phyloP scores from a whole-genome alignment of 306 rosid species.

The Dryas alaskensis region DNA sequence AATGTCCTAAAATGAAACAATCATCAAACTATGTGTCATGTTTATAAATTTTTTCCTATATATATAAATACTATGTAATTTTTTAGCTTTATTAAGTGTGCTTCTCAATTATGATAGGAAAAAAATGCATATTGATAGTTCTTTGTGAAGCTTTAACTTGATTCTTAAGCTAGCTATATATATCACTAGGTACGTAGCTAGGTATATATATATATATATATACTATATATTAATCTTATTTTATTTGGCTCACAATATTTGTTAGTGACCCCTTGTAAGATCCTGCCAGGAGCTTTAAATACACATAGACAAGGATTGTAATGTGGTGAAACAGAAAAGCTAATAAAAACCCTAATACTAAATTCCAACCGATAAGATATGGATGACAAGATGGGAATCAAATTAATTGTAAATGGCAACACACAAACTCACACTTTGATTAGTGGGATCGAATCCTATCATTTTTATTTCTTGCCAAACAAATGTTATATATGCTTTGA shows the following conservation, averaged over 20 bases:
- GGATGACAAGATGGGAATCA: slow-evolving; percentile 47
- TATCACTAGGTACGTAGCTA: too few species aligned
- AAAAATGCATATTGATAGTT: too few species aligned
- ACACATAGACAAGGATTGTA: slow-evolving; percentile 15
- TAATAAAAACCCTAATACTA: slow-evolving; percentile 24
- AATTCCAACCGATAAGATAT: slow-evolving; percentile 42
- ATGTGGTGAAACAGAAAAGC: slow-evolving; percentile 27
- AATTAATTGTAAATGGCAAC: slow-evolving; percentile 35
- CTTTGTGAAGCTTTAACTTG: too few species aligned
- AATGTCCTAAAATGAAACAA: too few species aligned
- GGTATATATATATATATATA: too few species aligned
- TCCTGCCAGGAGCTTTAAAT: slow-evolving; percentile 36
- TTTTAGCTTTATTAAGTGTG: too few species aligned
- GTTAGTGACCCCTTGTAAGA: slow-evolving; percentile 30
- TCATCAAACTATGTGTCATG: too few species aligned
- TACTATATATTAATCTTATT: slow-evolving; percentile 3
- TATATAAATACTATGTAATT: too few species aligned
- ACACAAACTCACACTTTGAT: slow-evolving; percentile 41
- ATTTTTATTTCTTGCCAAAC: slow-evolving; percentile 18
- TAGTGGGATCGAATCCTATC: slow-evolving; percentile 14
- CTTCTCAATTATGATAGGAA: too few species aligned
- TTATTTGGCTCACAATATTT: slow-evolving; percentile 26
- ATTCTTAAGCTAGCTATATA: too few species aligned
- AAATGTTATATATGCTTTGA: slow-evolving; percentile 25
- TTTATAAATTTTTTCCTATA: too few species aligned